Conservation (phyloP, 1,284 basidiomycete genomes). For the Ustilago cynodontis region DNA sequence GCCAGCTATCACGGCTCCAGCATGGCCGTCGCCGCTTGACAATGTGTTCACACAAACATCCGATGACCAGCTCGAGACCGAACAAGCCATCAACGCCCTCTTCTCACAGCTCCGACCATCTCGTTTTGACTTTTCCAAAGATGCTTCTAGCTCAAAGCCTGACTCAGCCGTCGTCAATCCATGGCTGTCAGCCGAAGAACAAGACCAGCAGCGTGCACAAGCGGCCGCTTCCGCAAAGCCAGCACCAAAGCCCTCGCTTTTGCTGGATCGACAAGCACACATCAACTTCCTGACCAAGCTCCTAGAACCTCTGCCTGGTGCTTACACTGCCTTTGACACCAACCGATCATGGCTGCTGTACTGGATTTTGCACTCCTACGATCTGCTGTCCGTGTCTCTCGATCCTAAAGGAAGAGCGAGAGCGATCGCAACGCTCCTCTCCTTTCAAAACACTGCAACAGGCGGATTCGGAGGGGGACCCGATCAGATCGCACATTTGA, state of each 20-base stretch:
- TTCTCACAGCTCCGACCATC: constrained; percentile 38
- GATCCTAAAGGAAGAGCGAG: constrained; percentile 48
- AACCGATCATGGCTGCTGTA: constrained; percentile 69
- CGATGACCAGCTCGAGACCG: constrained; percentile 61
- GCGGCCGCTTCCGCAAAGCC: constrained; percentile 8
- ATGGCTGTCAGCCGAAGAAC: constrained; percentile 37
- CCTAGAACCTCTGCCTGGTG: constrained; percentile 61
- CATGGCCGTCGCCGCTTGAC: constrained; percentile 60
- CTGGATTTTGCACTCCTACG: constrained; percentile 65
- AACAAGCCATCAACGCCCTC: constrained; percentile 56
- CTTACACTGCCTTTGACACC: constrained; percentile 64
- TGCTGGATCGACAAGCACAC: constrained; percentile 60
- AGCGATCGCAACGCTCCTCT: constrained; percentile 66
- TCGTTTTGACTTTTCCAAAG: constrained; percentile 32
- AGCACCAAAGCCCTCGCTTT: constrained; percentile 31
- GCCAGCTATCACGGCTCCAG: constrained; percentile 41
- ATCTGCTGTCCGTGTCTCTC: constrained; percentile 59
- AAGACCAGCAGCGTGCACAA: constrained; percentile 26
- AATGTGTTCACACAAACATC: constrained; percentile 56
- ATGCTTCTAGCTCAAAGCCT: neutral
- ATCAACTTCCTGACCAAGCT: constrained; percentile 60
- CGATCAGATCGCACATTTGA: constrained; percentile 85
- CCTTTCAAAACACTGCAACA: constrained; percentile 59
- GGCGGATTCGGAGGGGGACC: constrained; percentile 95
- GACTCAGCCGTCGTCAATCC: constrained; percentile 33